Evolutionary conservation across 768 basidiomycete species (phyloP).

Genomic region (Auriscalpium vulgare): DNA sequence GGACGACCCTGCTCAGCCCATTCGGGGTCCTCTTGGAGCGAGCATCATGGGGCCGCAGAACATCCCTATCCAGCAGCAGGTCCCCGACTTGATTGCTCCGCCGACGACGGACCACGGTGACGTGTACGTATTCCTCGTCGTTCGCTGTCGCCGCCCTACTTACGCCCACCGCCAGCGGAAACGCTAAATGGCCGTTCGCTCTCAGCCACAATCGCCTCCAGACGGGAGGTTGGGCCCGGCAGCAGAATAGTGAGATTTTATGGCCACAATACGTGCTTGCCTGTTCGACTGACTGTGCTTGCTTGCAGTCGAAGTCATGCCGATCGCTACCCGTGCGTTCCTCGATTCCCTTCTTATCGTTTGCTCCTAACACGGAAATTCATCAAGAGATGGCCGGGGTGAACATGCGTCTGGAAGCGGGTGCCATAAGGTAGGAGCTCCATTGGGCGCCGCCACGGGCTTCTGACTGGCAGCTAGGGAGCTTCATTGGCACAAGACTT

Average conservation of each 20-base stretch:
- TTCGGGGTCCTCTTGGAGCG: conserved; percentile 38
- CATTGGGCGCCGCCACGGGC: neutral
- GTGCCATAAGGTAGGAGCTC: conserved; percentile 19
- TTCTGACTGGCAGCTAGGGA: conserved; percentile 14
- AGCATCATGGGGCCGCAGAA: conserved; percentile 52
- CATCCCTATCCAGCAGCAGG: conserved; percentile 44
- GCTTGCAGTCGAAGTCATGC: conserved; percentile 35
- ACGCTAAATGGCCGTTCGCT: conserved; percentile 51
- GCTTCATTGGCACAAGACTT: conserved; percentile 29
- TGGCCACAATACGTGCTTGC: neutral
- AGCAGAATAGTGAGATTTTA: conserved; percentile 37
- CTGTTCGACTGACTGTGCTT: no score
- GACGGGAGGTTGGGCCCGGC: conserved; percentile 52
- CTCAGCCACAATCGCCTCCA: conserved; percentile 50
- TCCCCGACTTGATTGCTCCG: conserved; percentile 49
- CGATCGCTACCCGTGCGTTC: conserved; percentile 37
- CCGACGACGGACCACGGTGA: conserved; percentile 54
- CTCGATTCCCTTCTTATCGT: neutral
- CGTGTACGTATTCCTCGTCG: conserved; percentile 26
- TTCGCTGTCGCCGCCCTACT: neutral
- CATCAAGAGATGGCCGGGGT: conserved; percentile 22
- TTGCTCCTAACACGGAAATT: neutral
- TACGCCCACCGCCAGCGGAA: conserved; percentile 23
- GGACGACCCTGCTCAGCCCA: conserved; percentile 29
- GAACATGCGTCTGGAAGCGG: conserved; percentile 25